A percentile compares a stretch with the other conserved stretches of the same genome.
phyloP scores from a whole-genome alignment of 352 stramenopile species.

The Phytopythium vexans region DNA sequence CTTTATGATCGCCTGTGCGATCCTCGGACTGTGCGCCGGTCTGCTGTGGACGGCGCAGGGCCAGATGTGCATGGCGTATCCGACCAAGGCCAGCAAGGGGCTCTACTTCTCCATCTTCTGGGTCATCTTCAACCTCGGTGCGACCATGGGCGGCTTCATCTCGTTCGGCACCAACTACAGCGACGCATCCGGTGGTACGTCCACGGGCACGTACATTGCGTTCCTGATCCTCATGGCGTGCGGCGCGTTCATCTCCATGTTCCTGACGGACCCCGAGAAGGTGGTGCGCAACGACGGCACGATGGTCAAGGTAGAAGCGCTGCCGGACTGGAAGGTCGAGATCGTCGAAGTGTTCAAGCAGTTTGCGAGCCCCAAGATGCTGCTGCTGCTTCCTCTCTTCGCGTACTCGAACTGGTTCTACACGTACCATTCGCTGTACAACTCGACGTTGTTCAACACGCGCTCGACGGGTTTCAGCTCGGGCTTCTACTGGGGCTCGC shows the following conservation, averaged over 20 bases:
- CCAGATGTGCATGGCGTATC: slow-evolving; percentile 60
- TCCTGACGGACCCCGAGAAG: slow-evolving; percentile 25
- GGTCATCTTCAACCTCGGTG: slow-evolving; percentile 80
- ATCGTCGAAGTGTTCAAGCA: background rate
- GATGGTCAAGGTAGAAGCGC: slow-evolving; percentile 6
- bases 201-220: slow-evolving; percentile 39
- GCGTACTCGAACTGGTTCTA: slow-evolving; percentile 70
- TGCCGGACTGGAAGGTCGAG: background rate
- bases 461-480: slow-evolving; percentile 33
- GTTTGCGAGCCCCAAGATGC: background rate
- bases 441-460: slow-evolving; percentile 38
- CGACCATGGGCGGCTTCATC: slow-evolving; percentile 54
- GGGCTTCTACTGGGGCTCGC: slow-evolving; percentile 37
- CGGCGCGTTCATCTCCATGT: slow-evolving; percentile 34
- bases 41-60: slow-evolving; percentile 81
- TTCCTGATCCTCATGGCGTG: slow-evolving; percentile 60
- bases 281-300: slow-evolving; percentile 24
- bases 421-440: slow-evolving; percentile 59
- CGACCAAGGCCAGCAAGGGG: slow-evolving; percentile 36
- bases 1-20: slow-evolving; percentile 21
- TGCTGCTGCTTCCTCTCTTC: slow-evolving; percentile 41
- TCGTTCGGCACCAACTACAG: slow-evolving; percentile 49
- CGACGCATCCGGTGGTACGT: slow-evolving; percentile 8
- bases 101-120: slow-evolving; percentile 68
- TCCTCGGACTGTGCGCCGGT: slow-evolving; percentile 54